Conservation (phyloP, 305 asterid species). For the Euphrasia arctica region DNA sequence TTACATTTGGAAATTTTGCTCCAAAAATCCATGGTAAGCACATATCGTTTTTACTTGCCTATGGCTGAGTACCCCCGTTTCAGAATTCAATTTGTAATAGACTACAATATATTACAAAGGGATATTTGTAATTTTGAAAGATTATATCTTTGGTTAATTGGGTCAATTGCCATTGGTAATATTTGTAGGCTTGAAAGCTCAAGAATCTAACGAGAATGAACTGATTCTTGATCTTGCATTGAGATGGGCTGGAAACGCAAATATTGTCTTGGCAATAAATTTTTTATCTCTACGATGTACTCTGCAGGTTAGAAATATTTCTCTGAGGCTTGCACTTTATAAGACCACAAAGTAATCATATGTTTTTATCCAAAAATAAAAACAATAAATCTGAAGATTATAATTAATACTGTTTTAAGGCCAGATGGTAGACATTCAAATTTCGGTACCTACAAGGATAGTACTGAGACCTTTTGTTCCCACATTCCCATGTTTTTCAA, state of each 20-base stretch:
- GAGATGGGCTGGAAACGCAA: constrained; percentile 79
- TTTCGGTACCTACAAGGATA: constrained; percentile 56
- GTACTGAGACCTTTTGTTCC: constrained; percentile 63
- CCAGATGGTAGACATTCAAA: constrained; percentile 76
- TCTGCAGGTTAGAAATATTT: constrained; percentile 51
- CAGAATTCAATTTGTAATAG: background rate
- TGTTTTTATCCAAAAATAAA: background rate
- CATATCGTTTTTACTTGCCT: background rate
- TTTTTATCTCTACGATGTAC: constrained; percentile 36
- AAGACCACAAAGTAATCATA: background rate
- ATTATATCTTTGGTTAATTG: background rate
- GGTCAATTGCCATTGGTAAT: background rate
- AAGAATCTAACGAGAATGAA: constrained; percentile 60
- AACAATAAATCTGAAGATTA: background rate
- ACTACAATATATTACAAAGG: background rate
- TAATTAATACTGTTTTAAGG: constrained; percentile 22
- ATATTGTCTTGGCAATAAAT: constrained; percentile 45
- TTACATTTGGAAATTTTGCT: constrained; percentile 69
- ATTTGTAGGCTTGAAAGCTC: constrained; percentile 59
- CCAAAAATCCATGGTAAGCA: constrained; percentile 60
- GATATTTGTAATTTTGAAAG: background rate
- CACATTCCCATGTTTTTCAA: constrained; percentile 72
- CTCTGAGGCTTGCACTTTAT: background rate
- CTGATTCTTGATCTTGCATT: constrained; percentile 61
- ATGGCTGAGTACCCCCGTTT: background rate